Percentiles rank a stretch among this genome's conserved stretches.
Conservation (phyloP, 257 asterid genomes). For the Primulina eburnea region DNA sequence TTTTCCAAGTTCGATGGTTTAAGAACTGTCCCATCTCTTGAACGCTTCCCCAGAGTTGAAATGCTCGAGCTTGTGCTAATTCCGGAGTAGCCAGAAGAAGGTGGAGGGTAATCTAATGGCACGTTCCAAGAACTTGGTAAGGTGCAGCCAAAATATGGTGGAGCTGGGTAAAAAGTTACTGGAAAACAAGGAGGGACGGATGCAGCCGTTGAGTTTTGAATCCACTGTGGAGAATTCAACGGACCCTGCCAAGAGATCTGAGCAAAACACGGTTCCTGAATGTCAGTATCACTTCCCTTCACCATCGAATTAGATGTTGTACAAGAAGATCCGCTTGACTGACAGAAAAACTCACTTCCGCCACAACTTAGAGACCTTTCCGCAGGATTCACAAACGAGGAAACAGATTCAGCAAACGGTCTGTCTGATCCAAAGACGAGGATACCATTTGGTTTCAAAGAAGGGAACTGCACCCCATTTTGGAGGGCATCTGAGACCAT, state of each 20-base stretch:
- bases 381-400: conserved; percentile 22
- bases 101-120: conserved; percentile 27
- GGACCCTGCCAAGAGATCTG: background rate
- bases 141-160: conserved; percentile 22
- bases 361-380: conserved; percentile 25
- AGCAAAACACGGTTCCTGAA: background rate
- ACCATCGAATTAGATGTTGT: conserved; percentile 9
- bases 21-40: conserved; percentile 42
- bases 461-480: conserved; percentile 35
- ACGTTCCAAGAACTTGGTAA: conserved; percentile 31
- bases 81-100: conserved; percentile 23
- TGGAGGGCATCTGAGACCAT: conserved; percentile 37
- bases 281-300: background rate
- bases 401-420: conserved; percentile 30
- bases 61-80: conserved; percentile 23
- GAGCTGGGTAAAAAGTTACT: conserved; percentile 27
- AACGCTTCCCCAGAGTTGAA: conserved; percentile 51
- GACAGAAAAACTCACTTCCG: conserved; percentile 25
- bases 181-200: conserved; percentile 36
- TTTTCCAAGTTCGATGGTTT: conserved; percentile 17
- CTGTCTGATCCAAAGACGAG: conserved; percentile 42
- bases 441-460: conserved; percentile 37
- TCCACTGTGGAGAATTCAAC: background rate
- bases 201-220: conserved; percentile 15
- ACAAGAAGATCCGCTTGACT: conserved; percentile 26